Base-by-base conservation (phyloP, 208 protist species). In the Wallacemonas sp. region DNA sequence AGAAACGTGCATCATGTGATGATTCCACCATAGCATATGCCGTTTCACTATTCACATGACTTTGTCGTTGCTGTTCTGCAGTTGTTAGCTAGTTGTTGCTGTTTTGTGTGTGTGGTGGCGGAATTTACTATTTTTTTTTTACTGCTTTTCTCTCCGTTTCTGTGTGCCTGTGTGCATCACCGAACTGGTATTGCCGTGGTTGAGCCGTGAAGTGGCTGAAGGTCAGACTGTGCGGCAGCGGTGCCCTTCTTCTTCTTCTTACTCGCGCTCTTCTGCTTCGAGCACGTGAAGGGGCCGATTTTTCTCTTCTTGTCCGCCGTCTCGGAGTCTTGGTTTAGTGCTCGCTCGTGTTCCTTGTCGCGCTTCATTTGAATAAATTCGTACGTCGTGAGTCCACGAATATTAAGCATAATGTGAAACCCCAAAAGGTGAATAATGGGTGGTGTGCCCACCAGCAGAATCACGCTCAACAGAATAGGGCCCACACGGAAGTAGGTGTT, bases 401-500 rank as follows among this genome's bases (percentile, higher is more conserved):
- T 66, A 22, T 54, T 63, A 6, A 84, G 47, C 75, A 86, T 72
- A 24, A 86, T 64, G 73, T 95, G 85, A 65, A 86, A 95, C 11
- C 41, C 39, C 24, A 92, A 24, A n/a, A 95, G 59, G 38, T 91
- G 78, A 36, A 82, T 15, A 12, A 91, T 59, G 17, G 84, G 82
- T 2, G 51, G 44, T 1, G 75, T 33, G 30, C 59, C 74, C 8
- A 82, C 11, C 24, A 80, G n/a, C 54, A 75, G 69, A 22, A 89
- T 14, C 12, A 65, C 38, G 30, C 53, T 77, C 24, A 85, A 28
- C 19, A 91, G 6, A 41, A 95, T 70, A 8, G 81, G 73, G 0
- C 59, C 84, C 12, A 84, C 68, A 28, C 77, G 75, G 66, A 90
- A 93, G 75, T 81, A 95, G 26, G 55, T 54, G 36, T 69, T 84